Conservation (phyloP, 2,329 filamentous ascomycete species). For the Xylaria digitata region DNA sequence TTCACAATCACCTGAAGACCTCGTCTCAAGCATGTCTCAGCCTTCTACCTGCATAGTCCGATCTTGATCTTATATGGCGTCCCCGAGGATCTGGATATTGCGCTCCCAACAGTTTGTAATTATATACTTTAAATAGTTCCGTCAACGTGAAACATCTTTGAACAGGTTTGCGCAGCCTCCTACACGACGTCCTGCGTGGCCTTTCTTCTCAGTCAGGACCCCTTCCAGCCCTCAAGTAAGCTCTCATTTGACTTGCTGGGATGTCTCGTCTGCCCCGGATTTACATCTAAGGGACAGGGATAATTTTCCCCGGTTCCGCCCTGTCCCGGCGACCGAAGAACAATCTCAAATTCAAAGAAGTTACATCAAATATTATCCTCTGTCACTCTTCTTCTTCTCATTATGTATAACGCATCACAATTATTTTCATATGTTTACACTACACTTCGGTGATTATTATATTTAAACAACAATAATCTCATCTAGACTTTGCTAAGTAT, state of each 20-base stretch:
- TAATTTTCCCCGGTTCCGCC: conserved; percentile 1
- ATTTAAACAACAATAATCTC: not conserved
- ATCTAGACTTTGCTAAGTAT: not conserved
- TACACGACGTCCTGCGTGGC: not conserved
- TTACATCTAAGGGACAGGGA: conserved; percentile 1
- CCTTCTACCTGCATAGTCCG: conserved; percentile 15
- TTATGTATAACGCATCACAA: not conserved
- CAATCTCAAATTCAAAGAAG: not conserved
- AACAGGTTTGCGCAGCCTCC: not conserved
- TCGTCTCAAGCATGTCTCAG: conserved; percentile 30
- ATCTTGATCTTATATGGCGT: conserved; percentile 18
- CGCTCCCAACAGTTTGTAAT: conserved; percentile 1
- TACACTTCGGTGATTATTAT: not conserved
- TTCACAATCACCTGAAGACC: not conserved
- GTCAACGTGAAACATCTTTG: conserved; percentile 11
- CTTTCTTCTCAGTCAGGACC: not conserved
- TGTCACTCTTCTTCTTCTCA: not conserved
- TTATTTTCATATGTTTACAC: not conserved
- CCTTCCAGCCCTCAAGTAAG: too few relatives aligned
- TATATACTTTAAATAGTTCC: conserved; percentile 15
- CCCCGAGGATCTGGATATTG: conserved; percentile 24
- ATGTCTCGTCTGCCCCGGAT: too few relatives aligned
- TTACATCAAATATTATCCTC: not conserved
- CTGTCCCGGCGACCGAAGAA: conserved; percentile 9
- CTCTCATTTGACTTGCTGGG: too few relatives aligned